These are phyloP conservation scores for Ascochyta pisi DNA, from an alignment of 2,329 filamentous ascomycete genomes.

Conservation along the genomic window DNA sequence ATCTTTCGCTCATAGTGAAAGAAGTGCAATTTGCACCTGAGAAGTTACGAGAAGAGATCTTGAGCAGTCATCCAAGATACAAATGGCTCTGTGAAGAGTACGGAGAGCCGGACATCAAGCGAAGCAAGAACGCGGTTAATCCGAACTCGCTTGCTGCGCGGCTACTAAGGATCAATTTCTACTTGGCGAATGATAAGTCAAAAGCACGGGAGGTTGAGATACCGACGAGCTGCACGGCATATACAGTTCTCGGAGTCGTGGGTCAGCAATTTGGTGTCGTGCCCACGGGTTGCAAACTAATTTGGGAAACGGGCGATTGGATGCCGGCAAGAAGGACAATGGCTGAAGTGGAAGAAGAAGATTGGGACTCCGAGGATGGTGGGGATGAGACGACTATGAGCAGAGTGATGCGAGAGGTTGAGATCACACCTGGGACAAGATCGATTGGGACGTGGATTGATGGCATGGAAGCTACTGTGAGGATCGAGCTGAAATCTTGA, in stretches of 20 bases:
- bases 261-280: constrained; percentile 71
- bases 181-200: constrained; percentile 31
- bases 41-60: constrained; percentile 60
- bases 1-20: constrained; percentile 81
- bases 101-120: constrained; percentile 70
- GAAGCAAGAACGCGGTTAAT: constrained; percentile 60
- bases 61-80: constrained; percentile 74
- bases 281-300: constrained; percentile 69
- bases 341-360: constrained; percentile 64
- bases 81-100: constrained; percentile 75
- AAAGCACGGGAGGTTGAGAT: constrained; percentile 57
- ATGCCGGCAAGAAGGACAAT: constrained; percentile 71
- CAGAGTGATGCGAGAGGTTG: constrained; percentile 79
- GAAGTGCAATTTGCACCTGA: constrained; percentile 71
- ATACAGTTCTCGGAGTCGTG: constrained; percentile 79
- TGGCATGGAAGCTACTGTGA: constrained; percentile 70
- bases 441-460: constrained; percentile 86
- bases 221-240: constrained; percentile 80
- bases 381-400: constrained; percentile 66
- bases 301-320: constrained; percentile 93
- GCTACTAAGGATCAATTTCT: constrained; percentile 69
- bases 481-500: constrained; percentile 64
- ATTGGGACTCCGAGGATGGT: constrained; percentile 53
- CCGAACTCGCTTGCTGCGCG: constrained; percentile 83
- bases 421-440: constrained; percentile 79